These are phyloP conservation scores for Diphasiastrum complanatum DNA, from an alignment of 83 land plant genomes.

Conservation along the genomic window DNA sequence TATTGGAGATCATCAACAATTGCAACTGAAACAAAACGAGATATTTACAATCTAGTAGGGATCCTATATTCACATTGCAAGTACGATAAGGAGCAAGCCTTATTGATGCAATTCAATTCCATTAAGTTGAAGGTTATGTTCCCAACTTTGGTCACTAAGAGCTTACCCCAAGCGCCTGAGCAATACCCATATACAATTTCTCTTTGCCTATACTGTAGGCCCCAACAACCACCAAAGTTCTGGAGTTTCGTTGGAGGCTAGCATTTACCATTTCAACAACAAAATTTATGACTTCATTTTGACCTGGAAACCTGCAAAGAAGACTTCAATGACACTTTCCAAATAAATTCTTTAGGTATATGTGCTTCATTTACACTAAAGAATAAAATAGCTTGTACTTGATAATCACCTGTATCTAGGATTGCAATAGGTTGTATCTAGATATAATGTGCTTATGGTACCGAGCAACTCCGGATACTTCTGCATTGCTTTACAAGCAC, in stretches of 20 bases:
- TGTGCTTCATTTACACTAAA: background rate
- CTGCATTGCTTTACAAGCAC: conserved; percentile 57
- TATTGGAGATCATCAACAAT: no score
- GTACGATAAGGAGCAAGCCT: no score
- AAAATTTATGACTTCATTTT: conserved; percentile 48
- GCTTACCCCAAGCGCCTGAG: conserved; percentile 50
- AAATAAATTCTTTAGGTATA: background rate
- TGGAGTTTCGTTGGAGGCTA: conserved; percentile 31
- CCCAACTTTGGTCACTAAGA: background rate
- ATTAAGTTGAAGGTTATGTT: no score
- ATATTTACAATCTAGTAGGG: no score
- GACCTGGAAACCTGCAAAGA: conserved; percentile 51
- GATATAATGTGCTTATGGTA: conserved; percentile 37
- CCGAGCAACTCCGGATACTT: conserved; percentile 37
- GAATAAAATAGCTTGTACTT: background rate
- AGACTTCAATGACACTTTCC: background rate
- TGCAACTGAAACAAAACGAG: no score
- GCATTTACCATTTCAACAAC: conserved; percentile 37
- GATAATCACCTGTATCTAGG: conserved; percentile 48
- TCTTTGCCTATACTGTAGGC: conserved; percentile 84
- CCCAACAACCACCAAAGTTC: conserved; percentile 56
- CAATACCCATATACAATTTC: conserved; percentile 57
- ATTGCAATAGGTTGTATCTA: conserved; percentile 77
- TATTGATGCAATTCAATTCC: no score
- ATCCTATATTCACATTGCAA: no score